Evolutionary conservation across 257 asterid species (phyloP), one percentile per base, ranked within the genome.

Genomic region (Penstemon newberryi): DNA sequence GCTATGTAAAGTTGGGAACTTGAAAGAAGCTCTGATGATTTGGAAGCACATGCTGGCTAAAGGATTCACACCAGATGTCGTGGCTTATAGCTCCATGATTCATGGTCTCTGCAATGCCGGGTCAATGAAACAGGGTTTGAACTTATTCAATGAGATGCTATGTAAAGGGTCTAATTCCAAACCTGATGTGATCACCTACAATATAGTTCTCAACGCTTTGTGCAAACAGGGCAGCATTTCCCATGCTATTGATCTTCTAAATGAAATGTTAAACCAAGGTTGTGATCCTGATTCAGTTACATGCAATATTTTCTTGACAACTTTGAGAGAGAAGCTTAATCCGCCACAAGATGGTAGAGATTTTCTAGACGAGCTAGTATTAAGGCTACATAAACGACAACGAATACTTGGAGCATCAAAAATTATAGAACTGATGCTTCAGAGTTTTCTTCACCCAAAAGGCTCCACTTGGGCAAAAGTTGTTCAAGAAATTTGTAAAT

Each of bases 1-100:
- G 8, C 73, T 91, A 11, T 91, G 96, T 62, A 78, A 80, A 71
- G 81, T 82, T 42, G 99, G 95, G 70, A 91, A 77, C 79, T 49
- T 86, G 74, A 84, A 78, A 77, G 95, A 83, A 70, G 99, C 96
- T 64, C 74, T 79, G 80, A 83, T 79, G 80, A 79, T 87, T 37
- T 94, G 99, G 99, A 86, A 83, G 68, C 92, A 81, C 9, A 79
- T 94, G 75, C 64, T 87, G 75, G 76, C 85, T 56, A 94, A 80
- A 78, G 97, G 96, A 56, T 70, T 79, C 53, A 73, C 69, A 55
- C 92, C 92, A 42, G 99, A 94, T 74, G 87, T 74, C 8, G 96
- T 94, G 73, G 84, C 96, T 63, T 91, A 91, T 78, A 89, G 80
- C 79, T 91, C 97, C 55, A 84, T 94, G 88, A 91, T 94, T 44